phyloP scores from a whole-genome alignment of 1,284 basidiomycete genomes.

The Ganoderma resinaceum region DNA sequence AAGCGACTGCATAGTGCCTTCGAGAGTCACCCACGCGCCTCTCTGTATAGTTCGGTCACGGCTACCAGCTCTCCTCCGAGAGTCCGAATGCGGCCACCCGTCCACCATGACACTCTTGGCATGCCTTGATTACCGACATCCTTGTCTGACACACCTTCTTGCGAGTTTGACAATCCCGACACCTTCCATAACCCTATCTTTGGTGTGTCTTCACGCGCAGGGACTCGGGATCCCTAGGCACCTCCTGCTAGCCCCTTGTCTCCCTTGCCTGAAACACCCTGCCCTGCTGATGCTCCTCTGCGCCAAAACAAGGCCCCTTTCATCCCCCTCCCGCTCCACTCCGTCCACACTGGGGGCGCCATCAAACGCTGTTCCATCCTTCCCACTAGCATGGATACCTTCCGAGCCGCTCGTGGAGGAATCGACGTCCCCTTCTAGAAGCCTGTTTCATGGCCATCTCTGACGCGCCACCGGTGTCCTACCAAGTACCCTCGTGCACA shows the following conservation, averaged over 20 bases:
- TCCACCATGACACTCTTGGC: not conserved
- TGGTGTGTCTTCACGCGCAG: not conserved
- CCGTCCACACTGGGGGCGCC: not conserved
- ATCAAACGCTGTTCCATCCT: not conserved
- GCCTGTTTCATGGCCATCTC: not conserved
- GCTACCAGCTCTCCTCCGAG: not conserved
- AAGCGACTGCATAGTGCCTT: not conserved
- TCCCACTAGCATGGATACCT: not conserved
- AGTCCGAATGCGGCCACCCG: not conserved
- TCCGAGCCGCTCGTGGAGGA: not conserved
- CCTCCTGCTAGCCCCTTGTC: not conserved
- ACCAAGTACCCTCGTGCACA: slow-evolving; percentile 2
- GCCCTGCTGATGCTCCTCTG: not conserved
- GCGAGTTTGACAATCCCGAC: not conserved
- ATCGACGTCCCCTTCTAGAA: not conserved
- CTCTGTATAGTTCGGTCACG: not conserved
- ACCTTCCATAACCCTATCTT: not conserved
- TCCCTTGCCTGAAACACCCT: not conserved
- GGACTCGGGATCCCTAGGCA: not conserved
- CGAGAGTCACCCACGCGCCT: not conserved
- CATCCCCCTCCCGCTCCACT: not conserved
- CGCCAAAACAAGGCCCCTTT: not conserved
- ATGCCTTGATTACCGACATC: not conserved
- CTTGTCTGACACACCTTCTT: not conserved
- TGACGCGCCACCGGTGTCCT: slow-evolving; percentile 9